Base-by-base conservation (phyloP, 352 stramenopile species). In the Plasmopara halstedii region DNA sequence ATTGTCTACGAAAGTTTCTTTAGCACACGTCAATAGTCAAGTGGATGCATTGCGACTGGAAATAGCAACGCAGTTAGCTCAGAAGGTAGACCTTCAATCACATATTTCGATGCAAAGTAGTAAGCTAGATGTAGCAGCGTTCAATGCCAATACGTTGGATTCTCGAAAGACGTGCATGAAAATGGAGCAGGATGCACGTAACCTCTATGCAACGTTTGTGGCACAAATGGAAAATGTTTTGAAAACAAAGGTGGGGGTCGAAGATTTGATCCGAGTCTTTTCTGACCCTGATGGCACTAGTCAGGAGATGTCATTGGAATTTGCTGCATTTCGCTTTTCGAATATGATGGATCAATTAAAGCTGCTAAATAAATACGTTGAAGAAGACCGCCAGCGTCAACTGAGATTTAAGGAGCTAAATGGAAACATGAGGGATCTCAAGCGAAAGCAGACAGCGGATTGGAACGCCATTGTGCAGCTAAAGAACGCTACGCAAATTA, bases 221-320 rank as follows among this genome's bases (percentile, higher is more conserved):
- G 50, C 58, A 37, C 64, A 78, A 48, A 62, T 85, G 35, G 75
- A 87, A 46, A 42, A 35, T 1, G 64, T 80, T 21, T 55, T 87
- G 18, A 62, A 40, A 38, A 48, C 51, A 11, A 84, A 87, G 44
- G 36, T 87, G 4, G 65, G 59, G 2, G 71, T 83, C 22, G 61
- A 73, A n/a, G 73, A 84, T 56, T 85, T 84, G 23, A 74, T 78
- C 19, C 58, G 57, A 19, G 75, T 87, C 15, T 87, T 84, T 58
- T n/a, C n/a, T n/a, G 80, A 80, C 25, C 65, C 64, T 0, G 67
- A 83, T 7, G 42, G 56, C 11, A 73, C 69, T 2, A 67, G 62
- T 8, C 70, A 83, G 34, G 78, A 70, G 19, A 55, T 56, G 2
- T 68, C 66, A 11, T 52, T 82, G 32, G 68, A 85, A 11, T 64